Evolutionary conservation across 106 monocot species (phyloP).

Genomic region (Agapanthus africanus): DNA sequence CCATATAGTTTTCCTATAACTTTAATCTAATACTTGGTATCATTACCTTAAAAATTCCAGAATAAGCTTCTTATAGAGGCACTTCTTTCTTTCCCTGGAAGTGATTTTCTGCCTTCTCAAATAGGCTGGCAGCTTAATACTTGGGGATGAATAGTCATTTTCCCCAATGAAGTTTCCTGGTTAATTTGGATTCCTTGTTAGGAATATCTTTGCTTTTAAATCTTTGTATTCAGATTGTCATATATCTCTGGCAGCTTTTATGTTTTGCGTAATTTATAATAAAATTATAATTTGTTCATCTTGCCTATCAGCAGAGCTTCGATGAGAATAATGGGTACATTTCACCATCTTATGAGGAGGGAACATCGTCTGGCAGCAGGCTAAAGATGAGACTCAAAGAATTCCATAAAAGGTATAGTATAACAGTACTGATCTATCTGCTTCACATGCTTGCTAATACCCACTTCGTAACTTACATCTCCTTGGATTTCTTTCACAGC

Average conservation of each 20-base stretch:
- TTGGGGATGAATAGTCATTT: not conserved
- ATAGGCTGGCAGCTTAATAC: not conserved
- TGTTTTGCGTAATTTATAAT: not conserved
- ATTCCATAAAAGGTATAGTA: conserved; percentile 50
- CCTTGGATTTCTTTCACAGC: conserved; percentile 31
- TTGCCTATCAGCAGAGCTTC: conserved; percentile 38
- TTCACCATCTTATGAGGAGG: conserved; percentile 64
- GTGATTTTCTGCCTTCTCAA: not conserved
- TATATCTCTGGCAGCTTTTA: not conserved
- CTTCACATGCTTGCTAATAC: conserved; percentile 1
- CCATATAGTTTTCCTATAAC: not conserved
- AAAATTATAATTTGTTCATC: not conserved
- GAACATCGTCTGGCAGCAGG: conserved; percentile 65
- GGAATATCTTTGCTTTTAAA: not conserved
- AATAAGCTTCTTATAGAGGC: too few species aligned
- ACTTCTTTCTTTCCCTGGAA: not conserved
- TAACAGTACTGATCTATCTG: not conserved
- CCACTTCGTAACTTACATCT: conserved; percentile 3
- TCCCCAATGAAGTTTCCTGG: too few species aligned
- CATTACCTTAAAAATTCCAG: not conserved
- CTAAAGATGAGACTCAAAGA: conserved; percentile 88
- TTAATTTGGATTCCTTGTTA: too few species aligned
- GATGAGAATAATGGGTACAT: conserved; percentile 63
- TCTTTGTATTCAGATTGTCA: not conserved
- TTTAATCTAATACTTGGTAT: not conserved